These are phyloP conservation scores for Suillus variegatus DNA, from an alignment of 768 basidiomycete genomes.

Conservation along the genomic window DNA sequence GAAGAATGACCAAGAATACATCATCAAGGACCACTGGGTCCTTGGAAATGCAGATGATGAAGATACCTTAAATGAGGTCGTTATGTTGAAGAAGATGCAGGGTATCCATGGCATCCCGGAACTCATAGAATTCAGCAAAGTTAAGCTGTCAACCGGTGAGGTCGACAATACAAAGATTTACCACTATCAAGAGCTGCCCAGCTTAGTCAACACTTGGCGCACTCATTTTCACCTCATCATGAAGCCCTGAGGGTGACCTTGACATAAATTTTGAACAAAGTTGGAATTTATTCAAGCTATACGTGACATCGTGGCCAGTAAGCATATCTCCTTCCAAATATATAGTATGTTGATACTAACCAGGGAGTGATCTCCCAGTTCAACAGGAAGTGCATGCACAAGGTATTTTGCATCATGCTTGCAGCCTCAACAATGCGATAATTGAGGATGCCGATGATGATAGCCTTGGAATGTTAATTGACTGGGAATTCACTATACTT, in stretches of 20 bases:
- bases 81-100: conserved; percentile 9
- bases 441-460: not conserved
- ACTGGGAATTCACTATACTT: not conserved
- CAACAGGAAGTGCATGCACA: not conserved
- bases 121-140: not conserved
- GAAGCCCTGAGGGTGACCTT: not conserved
- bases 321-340: not conserved
- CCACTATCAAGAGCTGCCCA: not conserved
- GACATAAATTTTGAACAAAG: not conserved
- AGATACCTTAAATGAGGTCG: conserved; percentile 5
- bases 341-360: not conserved
- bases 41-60: not conserved
- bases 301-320: not conserved
- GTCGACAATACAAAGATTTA: not conserved
- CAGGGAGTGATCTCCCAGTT: not conserved
- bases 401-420: not conserved
- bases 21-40: conserved; percentile 13
- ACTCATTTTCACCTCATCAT: not conserved
- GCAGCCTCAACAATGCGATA: not conserved
- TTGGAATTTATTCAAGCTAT: not conserved
- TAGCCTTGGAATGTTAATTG: not conserved
- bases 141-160: not conserved
- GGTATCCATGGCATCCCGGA: conserved; percentile 1
- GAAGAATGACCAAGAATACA: not conserved
- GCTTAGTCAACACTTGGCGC: not conserved